Percentiles rank a stretch among this genome's conserved stretches.
Conservation (phyloP, 2,329 filamentous ascomycete species). For the Trichothecium roseum region DNA sequence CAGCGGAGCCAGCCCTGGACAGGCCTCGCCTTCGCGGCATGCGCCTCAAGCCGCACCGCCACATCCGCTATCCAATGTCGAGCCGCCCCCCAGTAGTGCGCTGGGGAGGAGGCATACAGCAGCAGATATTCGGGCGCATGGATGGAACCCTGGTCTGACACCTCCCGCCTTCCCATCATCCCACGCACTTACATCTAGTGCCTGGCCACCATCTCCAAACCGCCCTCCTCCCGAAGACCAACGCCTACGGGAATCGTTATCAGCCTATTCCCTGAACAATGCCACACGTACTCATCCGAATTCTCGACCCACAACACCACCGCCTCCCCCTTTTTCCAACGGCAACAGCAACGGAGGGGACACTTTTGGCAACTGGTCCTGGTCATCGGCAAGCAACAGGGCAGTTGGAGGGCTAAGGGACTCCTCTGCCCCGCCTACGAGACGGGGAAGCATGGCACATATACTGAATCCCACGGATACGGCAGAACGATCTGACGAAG, state of each 20-base stretch:
- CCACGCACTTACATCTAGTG: constrained; percentile 6
- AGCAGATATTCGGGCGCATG: constrained; percentile 86
- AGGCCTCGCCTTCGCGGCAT: constrained; percentile 65
- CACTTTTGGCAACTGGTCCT: constrained; percentile 45
- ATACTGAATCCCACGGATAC: constrained; percentile 52
- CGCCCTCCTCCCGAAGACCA: constrained; percentile 40
- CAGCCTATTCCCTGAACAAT: constrained; percentile 39
- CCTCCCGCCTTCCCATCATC: constrained; percentile 49
- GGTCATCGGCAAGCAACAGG: constrained; percentile 36
- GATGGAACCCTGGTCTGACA: constrained; percentile 56
- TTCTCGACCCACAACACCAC: constrained; percentile 44
- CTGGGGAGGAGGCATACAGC: constrained; percentile 82
- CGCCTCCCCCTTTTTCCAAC: constrained; percentile 38
- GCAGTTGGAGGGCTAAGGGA: constrained; percentile 42
- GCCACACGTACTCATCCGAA: constrained; percentile 31
- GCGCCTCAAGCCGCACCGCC: constrained; percentile 54
- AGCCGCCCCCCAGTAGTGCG: constrained; percentile 51
- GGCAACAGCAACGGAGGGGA: constrained; percentile 26
- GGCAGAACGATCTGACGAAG: constrained; percentile 44
- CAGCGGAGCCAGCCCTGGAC: constrained; percentile 56
- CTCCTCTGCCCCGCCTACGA: constrained; percentile 44
- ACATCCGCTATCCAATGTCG: constrained; percentile 54
- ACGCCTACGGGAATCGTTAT: constrained; percentile 45
- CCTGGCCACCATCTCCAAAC: constrained; percentile 46
- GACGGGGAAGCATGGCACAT: constrained; percentile 51